Evolutionary conservation across 805 yeast species (phyloP).

Genomic region (Candida ficus): DNA sequence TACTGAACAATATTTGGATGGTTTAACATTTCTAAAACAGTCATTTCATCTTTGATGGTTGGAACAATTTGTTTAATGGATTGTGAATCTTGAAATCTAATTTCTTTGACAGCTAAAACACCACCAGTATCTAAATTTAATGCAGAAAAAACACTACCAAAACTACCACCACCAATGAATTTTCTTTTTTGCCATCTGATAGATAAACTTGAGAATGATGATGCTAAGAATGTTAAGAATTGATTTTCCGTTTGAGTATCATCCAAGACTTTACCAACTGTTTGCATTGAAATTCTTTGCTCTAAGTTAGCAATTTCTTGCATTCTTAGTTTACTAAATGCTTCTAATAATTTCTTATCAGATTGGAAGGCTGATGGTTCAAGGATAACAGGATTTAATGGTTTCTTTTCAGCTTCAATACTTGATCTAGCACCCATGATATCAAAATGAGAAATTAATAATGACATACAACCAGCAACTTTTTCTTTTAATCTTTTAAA

Average conservation of each 20-base stretch:
- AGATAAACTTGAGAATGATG: slow-evolving; percentile 82
- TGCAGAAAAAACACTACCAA: slow-evolving; percentile 91
- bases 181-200: slow-evolving; percentile 97
- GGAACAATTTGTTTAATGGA: slow-evolving; percentile 81
- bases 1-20: slow-evolving; percentile 97
- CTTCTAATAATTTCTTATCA: slow-evolving; percentile 47
- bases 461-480: slow-evolving; percentile 92
- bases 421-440: slow-evolving; percentile 95
- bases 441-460: slow-evolving; percentile 91
- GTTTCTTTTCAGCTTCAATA: slow-evolving; percentile 45
- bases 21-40: slow-evolving; percentile 87
- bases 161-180: slow-evolving; percentile 91
- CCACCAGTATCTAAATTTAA: slow-evolving; percentile 93
- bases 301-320: slow-evolving; percentile 63
- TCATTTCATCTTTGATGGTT: slow-evolving; percentile 92
- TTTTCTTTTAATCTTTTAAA: slow-evolving; percentile 67
- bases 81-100: slow-evolving; percentile 82
- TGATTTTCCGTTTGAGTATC: slow-evolving; percentile 84
- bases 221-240: slow-evolving; percentile 78
- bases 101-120: slow-evolving; percentile 95
- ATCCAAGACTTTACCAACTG: slow-evolving; percentile 86
- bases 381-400: slow-evolving; percentile 33
- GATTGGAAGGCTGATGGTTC: slow-evolving; percentile 43
- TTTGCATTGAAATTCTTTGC: slow-evolving; percentile 28
- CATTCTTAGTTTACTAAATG: slow-evolving; percentile 65